phyloP scores from a whole-genome alignment of 108 stramenopile genomes.

The Discostella pseudostelligera region DNA sequence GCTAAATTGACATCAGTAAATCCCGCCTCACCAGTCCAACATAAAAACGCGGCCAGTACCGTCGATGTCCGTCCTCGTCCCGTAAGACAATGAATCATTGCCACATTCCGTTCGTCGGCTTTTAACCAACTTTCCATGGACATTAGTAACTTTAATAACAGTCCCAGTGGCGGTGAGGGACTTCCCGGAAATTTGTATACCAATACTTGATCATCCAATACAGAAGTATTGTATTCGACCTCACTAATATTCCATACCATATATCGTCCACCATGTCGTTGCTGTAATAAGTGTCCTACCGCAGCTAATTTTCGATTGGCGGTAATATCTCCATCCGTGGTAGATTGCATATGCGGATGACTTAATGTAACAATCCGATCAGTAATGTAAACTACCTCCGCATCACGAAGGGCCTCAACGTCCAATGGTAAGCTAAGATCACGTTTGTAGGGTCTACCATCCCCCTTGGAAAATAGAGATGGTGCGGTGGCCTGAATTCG shows the following conservation, averaged over 20 bases:
- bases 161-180: constrained; percentile 93
- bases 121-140: constrained; percentile 93
- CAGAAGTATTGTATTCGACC: constrained; percentile 82
- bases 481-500: constrained; percentile 34
- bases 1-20: constrained; percentile 76
- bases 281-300: constrained; percentile 70
- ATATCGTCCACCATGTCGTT: constrained; percentile 72
- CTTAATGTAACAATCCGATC: constrained; percentile 77
- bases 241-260: constrained; percentile 98
- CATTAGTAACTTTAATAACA: constrained; percentile 86
- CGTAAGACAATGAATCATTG: constrained; percentile 95
- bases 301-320: constrained; percentile 75
- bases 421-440: constrained; percentile 65
- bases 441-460: constrained; percentile 40
- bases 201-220: constrained; percentile 89
- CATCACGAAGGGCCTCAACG: constrained; percentile 69
- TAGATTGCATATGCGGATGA: constrained; percentile 71
- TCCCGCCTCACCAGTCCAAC: constrained; percentile 94
- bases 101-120: constrained; percentile 89
- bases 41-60: constrained; percentile 88
- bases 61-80: constrained; percentile 91
- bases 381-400: constrained; percentile 84
- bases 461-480: constrained; percentile 12
- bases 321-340: constrained; percentile 59
- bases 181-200: constrained; percentile 92